These are phyloP conservation scores for Hydrangea macrophylla DNA, from an alignment of 148 eudicot species.

Conservation along the genomic window DNA sequence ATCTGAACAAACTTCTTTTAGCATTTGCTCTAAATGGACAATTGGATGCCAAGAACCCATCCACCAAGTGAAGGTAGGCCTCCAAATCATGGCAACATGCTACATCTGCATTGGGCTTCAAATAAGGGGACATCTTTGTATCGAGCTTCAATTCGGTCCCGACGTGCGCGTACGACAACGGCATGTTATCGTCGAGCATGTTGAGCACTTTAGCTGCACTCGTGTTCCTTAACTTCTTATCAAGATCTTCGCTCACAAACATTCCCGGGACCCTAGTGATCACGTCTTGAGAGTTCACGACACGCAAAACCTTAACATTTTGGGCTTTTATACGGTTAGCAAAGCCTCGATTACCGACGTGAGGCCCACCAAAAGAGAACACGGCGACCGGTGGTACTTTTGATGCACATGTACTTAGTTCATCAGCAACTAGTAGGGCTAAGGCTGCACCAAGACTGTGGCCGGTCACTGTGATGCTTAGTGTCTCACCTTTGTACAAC, in stretches of 20 bases:
- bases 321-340: conserved; percentile 32
- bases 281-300: conserved; percentile 78
- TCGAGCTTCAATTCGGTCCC: conserved; percentile 71
- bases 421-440: conserved; percentile 76
- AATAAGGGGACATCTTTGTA: conserved; percentile 71
- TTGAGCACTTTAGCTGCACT: conserved; percentile 28
- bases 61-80: conserved; percentile 81
- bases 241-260: conserved; percentile 71
- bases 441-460: conserved; percentile 96
- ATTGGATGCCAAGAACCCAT: conserved; percentile 60
- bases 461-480: conserved; percentile 82
- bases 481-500: conserved; percentile 55
- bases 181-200: conserved; percentile 52
- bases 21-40: conserved; percentile 78
- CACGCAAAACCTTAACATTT: conserved; percentile 62
- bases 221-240: conserved; percentile 39
- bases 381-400: conserved; percentile 74
- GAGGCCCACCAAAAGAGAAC: conserved; percentile 86
- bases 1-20: conserved; percentile 60
- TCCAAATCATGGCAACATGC: conserved; percentile 94
- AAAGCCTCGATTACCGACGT: conserved; percentile 76
- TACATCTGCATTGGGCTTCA: conserved; percentile 76
- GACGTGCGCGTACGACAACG: conserved; percentile 80
- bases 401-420: conserved; percentile 43
- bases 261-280: conserved; percentile 83